Evolutionary conservation across 306 rosid species (phyloP).

Genomic region (Quercus agrifolia): DNA sequence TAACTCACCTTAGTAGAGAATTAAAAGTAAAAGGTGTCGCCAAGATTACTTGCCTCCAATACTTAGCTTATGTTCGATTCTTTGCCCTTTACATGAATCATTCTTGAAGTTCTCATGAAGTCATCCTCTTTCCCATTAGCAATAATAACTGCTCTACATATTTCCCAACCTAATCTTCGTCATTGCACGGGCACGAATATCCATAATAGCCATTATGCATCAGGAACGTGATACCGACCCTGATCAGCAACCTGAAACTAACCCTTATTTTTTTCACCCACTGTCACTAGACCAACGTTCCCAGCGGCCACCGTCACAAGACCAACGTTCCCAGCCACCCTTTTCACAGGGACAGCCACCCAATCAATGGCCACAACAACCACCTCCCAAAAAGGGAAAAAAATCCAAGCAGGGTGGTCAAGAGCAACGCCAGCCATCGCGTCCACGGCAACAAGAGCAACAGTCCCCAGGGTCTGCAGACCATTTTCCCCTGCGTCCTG

Average conservation of each 20-base stretch:
- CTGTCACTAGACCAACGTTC: conserved; percentile 22
- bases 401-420: background rate
- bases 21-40: background rate
- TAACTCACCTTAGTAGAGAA: background rate
- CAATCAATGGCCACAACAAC: conserved; percentile 5
- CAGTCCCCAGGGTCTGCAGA: background rate
- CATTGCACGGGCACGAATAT: conserved; percentile 14
- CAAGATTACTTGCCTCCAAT: conserved; percentile 49
- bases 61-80: conserved; percentile 56
- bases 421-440: background rate
- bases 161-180: conserved; percentile 10
- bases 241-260: conserved; percentile 41
- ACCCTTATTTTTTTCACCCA: conserved; percentile 68
- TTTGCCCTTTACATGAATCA: conserved; percentile 66
- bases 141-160: conserved; percentile 24
- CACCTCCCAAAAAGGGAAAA: background rate
- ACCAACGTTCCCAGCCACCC: background rate
- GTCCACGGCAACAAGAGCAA: background rate
- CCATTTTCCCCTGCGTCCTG: no score
- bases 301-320: conserved; percentile 25
- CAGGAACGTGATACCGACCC: background rate
- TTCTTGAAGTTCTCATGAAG: conserved; percentile 83
- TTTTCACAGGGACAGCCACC: background rate
- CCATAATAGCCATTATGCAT: conserved; percentile 46
- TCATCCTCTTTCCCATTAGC: conserved; percentile 55